Evolutionary conservation across 2,329 filamentous ascomycete genomes (phyloP).

Genomic region (Passalora sequoiae): DNA sequence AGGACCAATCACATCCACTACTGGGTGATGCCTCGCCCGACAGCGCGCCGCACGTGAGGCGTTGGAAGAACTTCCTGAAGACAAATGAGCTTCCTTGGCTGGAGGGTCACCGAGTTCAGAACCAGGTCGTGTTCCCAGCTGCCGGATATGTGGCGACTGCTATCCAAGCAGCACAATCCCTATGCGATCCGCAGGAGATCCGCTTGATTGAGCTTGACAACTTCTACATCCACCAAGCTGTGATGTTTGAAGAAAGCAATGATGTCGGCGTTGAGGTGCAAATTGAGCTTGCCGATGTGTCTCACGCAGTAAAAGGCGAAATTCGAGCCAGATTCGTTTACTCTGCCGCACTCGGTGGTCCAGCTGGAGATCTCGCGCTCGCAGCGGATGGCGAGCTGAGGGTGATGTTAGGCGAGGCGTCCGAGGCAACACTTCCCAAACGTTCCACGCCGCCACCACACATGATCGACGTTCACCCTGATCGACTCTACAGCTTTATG

Average conservation of each 20-base stretch:
- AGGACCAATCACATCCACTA: slow-evolving; percentile 5
- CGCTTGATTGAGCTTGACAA: slow-evolving; percentile 21
- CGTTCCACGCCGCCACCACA: background rate
- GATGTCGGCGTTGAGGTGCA: slow-evolving; percentile 3
- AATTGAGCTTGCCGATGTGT: background rate
- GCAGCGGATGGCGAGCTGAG: background rate
- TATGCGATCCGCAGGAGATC: slow-evolving; percentile 14
- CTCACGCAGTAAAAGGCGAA: background rate
- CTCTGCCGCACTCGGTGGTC: background rate
- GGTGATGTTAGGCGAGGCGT: background rate
- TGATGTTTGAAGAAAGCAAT: background rate
- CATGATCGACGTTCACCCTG: slow-evolving; percentile 7
- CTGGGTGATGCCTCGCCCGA: slow-evolving; percentile 5
- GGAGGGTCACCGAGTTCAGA: slow-evolving; percentile 30
- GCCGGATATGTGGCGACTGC: slow-evolving; percentile 22
- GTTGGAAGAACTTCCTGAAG: slow-evolving; percentile 12
- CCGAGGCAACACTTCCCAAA: background rate
- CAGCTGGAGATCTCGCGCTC: background rate
- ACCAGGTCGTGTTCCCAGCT: slow-evolving; percentile 31
- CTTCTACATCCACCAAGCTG: slow-evolving; percentile 3
- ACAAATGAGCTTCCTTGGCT: slow-evolving; percentile 31
- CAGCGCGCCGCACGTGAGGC: background rate
- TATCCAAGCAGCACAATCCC: slow-evolving; percentile 17
- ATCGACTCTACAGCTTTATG: slow-evolving; percentile 5
- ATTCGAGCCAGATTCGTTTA: background rate